Evolutionary conservation across 805 yeast species (phyloP).

Genomic region (Monosporozyma servazzii): DNA sequence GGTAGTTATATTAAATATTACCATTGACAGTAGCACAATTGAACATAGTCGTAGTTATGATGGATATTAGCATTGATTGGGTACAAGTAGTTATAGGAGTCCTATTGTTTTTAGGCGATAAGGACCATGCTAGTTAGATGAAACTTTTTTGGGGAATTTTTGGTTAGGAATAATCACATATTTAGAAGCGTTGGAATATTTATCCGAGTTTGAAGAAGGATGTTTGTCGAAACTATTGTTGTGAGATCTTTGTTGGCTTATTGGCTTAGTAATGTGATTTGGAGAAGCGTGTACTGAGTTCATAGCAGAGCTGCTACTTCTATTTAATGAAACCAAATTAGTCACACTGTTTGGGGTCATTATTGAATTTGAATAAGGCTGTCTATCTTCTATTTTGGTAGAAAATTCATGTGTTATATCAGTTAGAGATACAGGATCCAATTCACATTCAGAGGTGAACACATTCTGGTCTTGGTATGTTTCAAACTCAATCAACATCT

Average conservation of each 20-base stretch:
- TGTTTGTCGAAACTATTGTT: background rate
- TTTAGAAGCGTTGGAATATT: background rate
- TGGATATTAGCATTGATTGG: too few relatives aligned
- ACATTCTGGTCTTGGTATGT: slow-evolving; percentile 12
- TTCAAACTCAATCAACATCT: slow-evolving; percentile 14
- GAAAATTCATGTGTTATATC: background rate
- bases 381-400: background rate
- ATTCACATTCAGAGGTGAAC: slow-evolving; percentile 8
- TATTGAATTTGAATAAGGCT: background rate
- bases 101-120: background rate
- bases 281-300: background rate
- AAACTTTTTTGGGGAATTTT: background rate
- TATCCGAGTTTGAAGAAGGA: background rate
- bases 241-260: background rate
- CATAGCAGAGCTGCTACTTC: background rate
- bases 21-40: background rate
- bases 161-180: slow-evolving; percentile 1
- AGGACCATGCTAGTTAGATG: background rate
- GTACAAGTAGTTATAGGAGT: too few relatives aligned
- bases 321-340: background rate
- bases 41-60: background rate
- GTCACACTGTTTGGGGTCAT: background rate
- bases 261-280: background rate
- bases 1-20: background rate
- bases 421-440: background rate